Evolutionary conservation across 495 filamentous ascomycete genomes (phyloP), one percentile per base, ranked within the genome.

Genomic region (Podospora pseudocomata): DNA sequence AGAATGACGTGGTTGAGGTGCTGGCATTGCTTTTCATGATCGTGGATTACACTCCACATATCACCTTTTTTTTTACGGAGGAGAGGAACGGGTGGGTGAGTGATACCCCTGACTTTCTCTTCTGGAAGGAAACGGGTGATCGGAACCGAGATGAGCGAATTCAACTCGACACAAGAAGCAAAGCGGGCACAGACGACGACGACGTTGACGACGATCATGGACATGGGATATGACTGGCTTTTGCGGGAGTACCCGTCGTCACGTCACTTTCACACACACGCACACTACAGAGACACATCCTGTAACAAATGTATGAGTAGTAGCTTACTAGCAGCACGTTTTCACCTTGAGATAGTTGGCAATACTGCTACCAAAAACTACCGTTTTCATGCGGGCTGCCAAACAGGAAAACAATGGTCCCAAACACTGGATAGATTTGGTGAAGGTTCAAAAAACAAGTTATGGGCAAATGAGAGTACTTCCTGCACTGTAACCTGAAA

Each of bases 401-500:
- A 26, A 59, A 59, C 26, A 59, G 20, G 26, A 59, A 20, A 23
- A 59, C 9, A 27, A 19, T 27, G 3, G 19, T 32, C 39, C 39
- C 39, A 49, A 16, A 49, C 9, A 49, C 39, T 13, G 7, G 39
- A 49, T 49, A 13, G 39, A 49, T 16, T 18, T 49, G 39, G 39
- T 49, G 39, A 49, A 16, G 9, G 39, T 16, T 49, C 9, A 16
- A 49, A 49, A 49, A 49, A 49, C 39, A 49, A 49, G 66, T 64
- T 63, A 18, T 20, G 54, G 27, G 60, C 67, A 59, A 68, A 68
- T 65, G 62, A 28, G 62, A 65, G 5, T 20, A 28, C 20, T 65
- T 65, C 67, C 56, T 16, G 39, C 62, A 16, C 28, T 44, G 62
- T 54, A 54, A 68, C 67, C 34, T 68, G 67, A 65, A 68, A 65